Evolutionary conservation across 1,139 yeast genomes (phyloP), one percentile per base, ranked within the genome.

Genomic region (Kodamaea plutei): DNA sequence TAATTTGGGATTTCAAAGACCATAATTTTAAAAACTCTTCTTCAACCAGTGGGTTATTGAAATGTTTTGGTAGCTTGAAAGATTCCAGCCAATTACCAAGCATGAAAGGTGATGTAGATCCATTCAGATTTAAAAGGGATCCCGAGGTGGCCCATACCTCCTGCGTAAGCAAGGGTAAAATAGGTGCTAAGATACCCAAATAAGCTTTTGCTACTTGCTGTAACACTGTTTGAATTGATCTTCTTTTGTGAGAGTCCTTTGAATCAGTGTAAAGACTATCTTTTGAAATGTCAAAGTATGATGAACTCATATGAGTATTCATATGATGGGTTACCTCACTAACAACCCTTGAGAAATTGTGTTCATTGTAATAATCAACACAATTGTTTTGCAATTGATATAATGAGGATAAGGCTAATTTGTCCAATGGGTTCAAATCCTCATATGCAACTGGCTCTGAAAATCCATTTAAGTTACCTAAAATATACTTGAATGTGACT

Each of bases 241-340:
- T 64, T 39, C 97, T 73, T 20, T 75, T 69, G 1, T 47, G 30
- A 0, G 83, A 72, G 15, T 54, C 51, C 0, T 47, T 34, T 0
- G 56, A 46, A 41, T 84, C 94, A 0, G 95, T 84, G 53, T 91
- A 91, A 14, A 91, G 67, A 33, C 84, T 66, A 49, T 91, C 98
- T 50, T 91, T 93, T 29, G 84, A 75, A 22, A 85, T 71, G 49
- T 88, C 95, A 54, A 91, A 88, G 55, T 91, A 91, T 27, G 83
- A 66, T 0, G 97, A 76, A 23, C 96, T 85, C 36, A 89, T 67
- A 14, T 78, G 78, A 13, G 76, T 72, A 49, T 82, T 87, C 68
- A 87, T 73, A 49, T 85, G 88, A 35, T 76, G 72, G 47, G 82
- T 82, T 12, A 87, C 48, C 3, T 72, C 71, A 39, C 80, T 79